A percentile compares a stretch with the other conserved stretches of the same genome.
Evolutionary conservation across 2,329 filamentous ascomycete species (phyloP).

Genomic region (Rachicladosporium sp.): DNA sequence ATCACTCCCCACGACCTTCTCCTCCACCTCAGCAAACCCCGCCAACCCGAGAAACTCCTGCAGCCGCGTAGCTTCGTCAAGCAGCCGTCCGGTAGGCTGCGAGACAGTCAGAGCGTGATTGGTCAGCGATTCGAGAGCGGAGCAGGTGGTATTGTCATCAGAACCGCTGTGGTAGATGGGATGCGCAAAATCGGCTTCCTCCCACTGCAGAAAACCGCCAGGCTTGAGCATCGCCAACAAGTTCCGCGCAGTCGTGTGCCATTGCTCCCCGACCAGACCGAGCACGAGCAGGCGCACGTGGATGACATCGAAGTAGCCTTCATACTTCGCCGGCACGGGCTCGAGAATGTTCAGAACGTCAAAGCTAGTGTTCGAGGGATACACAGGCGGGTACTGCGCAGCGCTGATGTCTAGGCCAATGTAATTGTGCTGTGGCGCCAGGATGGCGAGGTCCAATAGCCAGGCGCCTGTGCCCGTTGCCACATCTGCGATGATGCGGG

Average conservation of each 20-base stretch:
- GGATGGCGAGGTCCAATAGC: constrained; percentile 10
- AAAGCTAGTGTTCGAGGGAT: constrained; percentile 2
- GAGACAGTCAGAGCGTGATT: too few relatives aligned
- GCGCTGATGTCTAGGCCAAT: constrained; percentile 12
- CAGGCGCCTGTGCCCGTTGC: constrained; percentile 14
- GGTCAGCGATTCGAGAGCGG: too few relatives aligned
- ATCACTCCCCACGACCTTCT: too few relatives aligned
- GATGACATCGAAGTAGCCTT: constrained; percentile 10
- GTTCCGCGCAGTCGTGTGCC: constrained; percentile 8
- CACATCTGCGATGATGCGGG: constrained; percentile 10
- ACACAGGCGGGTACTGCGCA: constrained; percentile 8
- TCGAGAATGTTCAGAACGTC: constrained; percentile 11
- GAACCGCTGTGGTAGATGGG: too few relatives aligned
- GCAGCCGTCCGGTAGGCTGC: too few relatives aligned
- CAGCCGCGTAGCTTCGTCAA: too few relatives aligned
- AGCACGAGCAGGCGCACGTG: constrained; percentile 12
- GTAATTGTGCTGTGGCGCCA: too few relatives aligned
- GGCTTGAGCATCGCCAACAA: constrained; percentile 11
- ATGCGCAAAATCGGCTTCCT: constrained; percentile 9
- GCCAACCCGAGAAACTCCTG: too few relatives aligned
- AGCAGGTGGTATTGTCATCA: too few relatives aligned
- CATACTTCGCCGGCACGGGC: constrained; percentile 4
- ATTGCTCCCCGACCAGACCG: constrained; percentile 8
- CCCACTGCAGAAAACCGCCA: constrained; percentile 13
- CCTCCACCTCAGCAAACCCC: too few relatives aligned